Base-by-base conservation (phyloP, 106 monocot genomes). In the Acanthochlamys bracteata region DNA sequence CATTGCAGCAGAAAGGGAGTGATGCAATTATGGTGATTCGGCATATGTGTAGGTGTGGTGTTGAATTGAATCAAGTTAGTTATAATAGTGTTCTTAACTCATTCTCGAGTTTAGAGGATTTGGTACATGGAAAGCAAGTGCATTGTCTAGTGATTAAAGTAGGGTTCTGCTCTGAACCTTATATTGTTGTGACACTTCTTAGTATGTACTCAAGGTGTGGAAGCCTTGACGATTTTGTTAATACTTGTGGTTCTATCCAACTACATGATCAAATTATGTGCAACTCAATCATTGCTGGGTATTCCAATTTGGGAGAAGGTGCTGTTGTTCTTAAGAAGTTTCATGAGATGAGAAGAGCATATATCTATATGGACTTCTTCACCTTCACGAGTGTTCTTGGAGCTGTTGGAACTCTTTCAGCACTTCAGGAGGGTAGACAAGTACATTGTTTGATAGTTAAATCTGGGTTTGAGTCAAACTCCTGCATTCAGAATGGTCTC, bases 191-290 rank as follows among this genome's bases (percentile, higher is more conserved):
- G 0, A 61, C 85, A 0, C 69, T 86, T 7, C 20, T 59, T 33
- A 78, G 62, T 4, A 78, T 86, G 81, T 81, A 86, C 61, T 81
- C 81, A 17, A 86, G 66, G 59, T 86, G 78, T 67, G 85, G 75
- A 7, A 69, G 70, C 12, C 64, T 26, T 15, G 74, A 71, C 11
- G 74, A 82, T 68, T 77, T 82, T 55, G 25, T 55, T 20, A 82
- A 74, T 20, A 39, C 73, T 14, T 47, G 25, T 42, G 19, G 10
- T 8, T 9, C 9, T 26, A 41, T 73, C 12, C 42, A 59, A 7
- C 42, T 20, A 13, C 20, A 42, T 8, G 86, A 86, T 43, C 76
- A 67, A 24, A 57, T 79, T 1, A 59, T 68, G 0, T 74, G 51
- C 21, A 82, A 86, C 57, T 82, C 86, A 0, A 41, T 86, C 22